Base-by-base conservation (phyloP, 1,284 basidiomycete species). In the Sanguinoderma infundibulare region DNA sequence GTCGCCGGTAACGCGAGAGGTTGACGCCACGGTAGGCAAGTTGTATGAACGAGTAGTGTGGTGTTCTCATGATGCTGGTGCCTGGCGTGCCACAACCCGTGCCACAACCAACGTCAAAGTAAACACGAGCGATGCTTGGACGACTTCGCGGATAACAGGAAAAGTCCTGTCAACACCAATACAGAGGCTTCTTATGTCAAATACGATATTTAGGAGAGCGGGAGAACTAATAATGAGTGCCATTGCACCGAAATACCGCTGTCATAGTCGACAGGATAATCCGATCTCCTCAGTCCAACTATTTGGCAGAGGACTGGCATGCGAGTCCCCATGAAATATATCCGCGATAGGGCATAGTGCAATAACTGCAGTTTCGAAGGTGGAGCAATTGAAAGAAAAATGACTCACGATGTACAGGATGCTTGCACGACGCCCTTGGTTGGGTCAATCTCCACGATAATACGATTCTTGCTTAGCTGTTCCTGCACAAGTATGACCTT, bases 401-500 rank as follows among this genome's bases (percentile, higher is more conserved):
- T 36, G 7, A 83, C 92, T 76, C 72, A 96, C 92, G 95, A 97
- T 52, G 98, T 99, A 78, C 98, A 98, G 20, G 95, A 97, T 9
- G 98, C 96, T 72, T 95, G 95, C 0, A 98, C 96, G 49, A 94
- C 81, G 15, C 94, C 94, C 78, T 99, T 99, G 50, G 91, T 90
- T 7, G 86, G 79, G 77, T 98, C 94, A 39, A 91, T 92, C 80
- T 99, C 98, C 66, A 99, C 97, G 66, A 99, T 98, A 74, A 99
- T 99, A 61, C 98, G 88, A 78, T 99, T 99, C 82, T 99, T 99
- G 83, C 94, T 96, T 71, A 99, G 80, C 78, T 99, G 98, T 76
- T 99, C 98, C 76, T 99, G 98, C 1, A 99, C 97, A 61, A 99
- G 83, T 67, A 99, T 99, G 71, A 99, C 98, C 81, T 99, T 99